A percentile compares a stretch with the other conserved stretches of the same genome.
Evolutionary conservation across 2,329 filamentous ascomycete species (phyloP).

Genomic region (Aspergillus neoniger): DNA sequence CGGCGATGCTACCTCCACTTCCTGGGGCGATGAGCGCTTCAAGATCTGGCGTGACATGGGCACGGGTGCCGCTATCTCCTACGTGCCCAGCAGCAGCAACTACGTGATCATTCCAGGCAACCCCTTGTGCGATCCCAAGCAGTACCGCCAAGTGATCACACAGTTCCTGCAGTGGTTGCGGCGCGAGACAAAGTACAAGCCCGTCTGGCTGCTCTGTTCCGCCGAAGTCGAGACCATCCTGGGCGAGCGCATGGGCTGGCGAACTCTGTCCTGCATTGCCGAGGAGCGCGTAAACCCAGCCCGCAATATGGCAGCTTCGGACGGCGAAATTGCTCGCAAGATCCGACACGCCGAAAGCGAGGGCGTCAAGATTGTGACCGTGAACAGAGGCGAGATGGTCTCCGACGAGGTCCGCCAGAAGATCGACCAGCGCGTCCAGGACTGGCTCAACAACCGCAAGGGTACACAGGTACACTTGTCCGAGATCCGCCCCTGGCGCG

Average conservation of each 20-base stretch:
- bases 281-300: slow-evolving; percentile 82
- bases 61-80: slow-evolving; percentile 83
- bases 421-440: slow-evolving; percentile 70
- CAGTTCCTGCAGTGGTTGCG: slow-evolving; percentile 75
- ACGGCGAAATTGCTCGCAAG: slow-evolving; percentile 70
- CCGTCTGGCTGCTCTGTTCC: slow-evolving; percentile 87
- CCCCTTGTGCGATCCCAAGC: slow-evolving; percentile 76
- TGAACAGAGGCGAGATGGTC: slow-evolving; percentile 64
- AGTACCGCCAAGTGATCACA: slow-evolving; percentile 72
- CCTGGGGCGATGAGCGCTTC: slow-evolving; percentile 88
- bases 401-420: slow-evolving; percentile 68
- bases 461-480: slow-evolving; percentile 88
- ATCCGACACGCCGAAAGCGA: slow-evolving; percentile 78
- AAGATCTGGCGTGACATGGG: slow-evolving; percentile 78
- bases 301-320: slow-evolving; percentile 67
- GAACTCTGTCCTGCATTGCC: slow-evolving; percentile 81
- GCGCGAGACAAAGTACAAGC: slow-evolving; percentile 70
- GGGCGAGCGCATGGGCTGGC: slow-evolving; percentile 79
- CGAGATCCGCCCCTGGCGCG: slow-evolving; percentile 85
- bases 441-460: slow-evolving; percentile 79
- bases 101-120: slow-evolving; percentile 85
- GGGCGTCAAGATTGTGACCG: slow-evolving; percentile 76
- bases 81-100: slow-evolving; percentile 69
- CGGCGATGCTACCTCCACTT: slow-evolving; percentile 89
- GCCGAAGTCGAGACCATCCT: slow-evolving; percentile 76